Percentiles rank a stretch among this genome's conserved stretches.
phyloP scores from a whole-genome alignment of 345 rosid genomes.

The Lumnitzera racemosa region DNA sequence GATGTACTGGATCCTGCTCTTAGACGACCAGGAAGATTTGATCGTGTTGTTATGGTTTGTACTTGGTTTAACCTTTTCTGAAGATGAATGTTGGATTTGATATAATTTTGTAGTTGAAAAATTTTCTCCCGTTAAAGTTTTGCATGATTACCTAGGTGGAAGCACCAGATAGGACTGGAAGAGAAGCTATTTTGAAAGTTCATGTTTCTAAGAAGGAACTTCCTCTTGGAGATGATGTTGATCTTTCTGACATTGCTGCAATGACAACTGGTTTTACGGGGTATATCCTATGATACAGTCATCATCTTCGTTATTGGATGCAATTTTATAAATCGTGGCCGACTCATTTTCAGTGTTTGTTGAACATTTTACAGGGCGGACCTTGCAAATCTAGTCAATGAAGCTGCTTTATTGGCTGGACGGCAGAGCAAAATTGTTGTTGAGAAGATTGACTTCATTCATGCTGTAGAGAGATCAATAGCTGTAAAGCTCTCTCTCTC shows the following conservation, averaged over 20 bases:
- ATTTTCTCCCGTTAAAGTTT: conserved; percentile 2
- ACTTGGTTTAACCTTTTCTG: conserved; percentile 10
- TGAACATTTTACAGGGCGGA: conserved; percentile 64
- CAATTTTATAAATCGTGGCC: neutral
- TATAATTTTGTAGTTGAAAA: neutral
- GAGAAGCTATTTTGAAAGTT: conserved; percentile 88
- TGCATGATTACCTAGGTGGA: conserved; percentile 52
- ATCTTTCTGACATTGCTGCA: conserved; percentile 72
- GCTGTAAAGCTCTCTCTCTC: conserved; percentile 44
- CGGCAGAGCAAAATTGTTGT: conserved; percentile 68
- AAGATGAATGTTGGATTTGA: conserved; percentile 1
- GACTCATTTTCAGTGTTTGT: neutral
- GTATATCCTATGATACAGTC: conserved; percentile 21
- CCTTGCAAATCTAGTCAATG: conserved; percentile 95
- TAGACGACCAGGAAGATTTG: conserved; percentile 97
- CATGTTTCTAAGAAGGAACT: conserved; percentile 78
- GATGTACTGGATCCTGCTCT: conserved; percentile 96
- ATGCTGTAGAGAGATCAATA: conserved; percentile 91
- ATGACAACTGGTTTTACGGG: conserved; percentile 99
- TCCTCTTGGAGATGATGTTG: conserved; percentile 71
- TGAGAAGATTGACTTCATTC: conserved; percentile 78
- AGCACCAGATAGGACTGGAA: conserved; percentile 81
- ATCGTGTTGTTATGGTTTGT: conserved; percentile 88
- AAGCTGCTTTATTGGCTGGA: conserved; percentile 97
- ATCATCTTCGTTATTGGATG: neutral